Base-by-base conservation (phyloP, 164 flowering plant genomes). In the Piper betle region DNA sequence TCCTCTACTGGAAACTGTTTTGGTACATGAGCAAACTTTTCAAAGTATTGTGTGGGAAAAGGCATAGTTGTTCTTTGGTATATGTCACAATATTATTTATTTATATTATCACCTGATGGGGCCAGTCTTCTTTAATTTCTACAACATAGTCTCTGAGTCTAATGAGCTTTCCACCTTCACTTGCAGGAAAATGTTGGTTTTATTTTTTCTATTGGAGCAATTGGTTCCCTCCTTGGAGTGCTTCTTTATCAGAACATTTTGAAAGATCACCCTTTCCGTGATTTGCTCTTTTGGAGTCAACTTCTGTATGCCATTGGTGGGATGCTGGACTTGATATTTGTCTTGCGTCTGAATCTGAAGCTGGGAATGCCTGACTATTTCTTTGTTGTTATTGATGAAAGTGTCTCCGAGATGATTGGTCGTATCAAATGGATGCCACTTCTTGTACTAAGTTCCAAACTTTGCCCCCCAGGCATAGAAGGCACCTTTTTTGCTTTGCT, bases 401-500 rank as follows among this genome's bases (percentile, higher is more conserved):
- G 76, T 38, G 85, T 84, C 0, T 74, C 79, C 37, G 80, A 79
- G n/a, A 59, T 88, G 81, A 79, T 82, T 20, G 80, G 77, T 11
- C 80, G 84, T 58, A 77, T 94, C 38, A 94, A 88, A 69, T 85
- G 96, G 97, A 84, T 94, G 97, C 99, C 99, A 3, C 84, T 94
- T 60, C 96, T 91, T 39, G 99, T 94, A 3, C 84, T 91, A 11
- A 84, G 90, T 67, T 71, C 99, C 33, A 91, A 84, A 77, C 90
- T 94, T 60, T 94, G 99, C 60, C 97, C 97, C n/a, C 63, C 85
- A 1, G 99, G 99, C 10, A 94, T 91, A 12, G 99, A 88, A 73
- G 99, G 99, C 62, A 94, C 99, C 10, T 88, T 94, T 76, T 94
- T 94, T 68, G 99, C 99, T 18, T 72, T 94, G 68, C 80, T 94